Evolutionary conservation across 257 asterid genomes (phyloP), one percentile per base, ranked within the genome.

Genomic region (Leptodermis oblonga): DNA sequence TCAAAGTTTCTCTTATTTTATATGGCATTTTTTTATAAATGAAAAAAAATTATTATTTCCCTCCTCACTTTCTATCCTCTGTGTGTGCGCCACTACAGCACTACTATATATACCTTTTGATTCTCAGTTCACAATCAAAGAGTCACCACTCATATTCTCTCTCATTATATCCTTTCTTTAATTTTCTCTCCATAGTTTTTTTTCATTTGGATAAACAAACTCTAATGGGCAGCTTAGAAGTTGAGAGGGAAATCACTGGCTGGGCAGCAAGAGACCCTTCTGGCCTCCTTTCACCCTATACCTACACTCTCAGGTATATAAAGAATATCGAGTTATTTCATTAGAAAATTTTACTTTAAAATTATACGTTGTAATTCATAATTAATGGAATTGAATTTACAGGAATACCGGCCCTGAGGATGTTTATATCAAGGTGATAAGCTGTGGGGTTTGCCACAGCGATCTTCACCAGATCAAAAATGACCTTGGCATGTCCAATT

Each of bases 401-500:
- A 92, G 98, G 68, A 78, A 76, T 51, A 90, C 96, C 0, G 96
- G 95, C 39, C 74, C 88, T 68, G 94, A 87, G 76, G 98, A 90
- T 83, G 96, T 92, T 54, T 84, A 82, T 73, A 64, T 90, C 79
- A 92, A 77, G 81, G 96, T 92, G 76, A 75, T 81, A 26, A 84
- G 84, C 82, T 92, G 97, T 73, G 98, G 98, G 73, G 72, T 92
- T 71, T 92, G 98, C 75, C 98, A 92, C 70, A 82, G 86, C 3
- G 98, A 92, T 70, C 30, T 92, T 81, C 97, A 92, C 65, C 97
- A 92, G 81, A 22, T 81, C 68, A 92, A 92, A 72, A 92, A 92
- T 78, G 94, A 92, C 46, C 97, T 92, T 36, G 96, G 98, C 87
- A 88, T 84, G 94, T 92, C 97, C 80, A 88, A 84, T 56, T 92